Conservation (phyloP, 345 rosid species). For the Clausena lansium region DNA sequence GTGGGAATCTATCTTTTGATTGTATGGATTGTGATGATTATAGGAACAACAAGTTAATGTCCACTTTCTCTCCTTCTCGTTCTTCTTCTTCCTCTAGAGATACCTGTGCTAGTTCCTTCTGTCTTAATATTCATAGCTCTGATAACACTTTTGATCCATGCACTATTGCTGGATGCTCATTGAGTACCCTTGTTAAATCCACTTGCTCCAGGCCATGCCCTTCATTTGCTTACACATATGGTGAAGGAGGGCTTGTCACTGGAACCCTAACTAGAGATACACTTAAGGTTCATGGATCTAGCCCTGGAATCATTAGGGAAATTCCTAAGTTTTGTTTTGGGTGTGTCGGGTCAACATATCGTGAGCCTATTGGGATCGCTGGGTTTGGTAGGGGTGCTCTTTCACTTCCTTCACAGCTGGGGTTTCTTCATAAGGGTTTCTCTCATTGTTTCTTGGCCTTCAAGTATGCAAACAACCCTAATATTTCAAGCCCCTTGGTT, state of each 20-base stretch:
- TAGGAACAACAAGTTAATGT: slow-evolving; percentile 33
- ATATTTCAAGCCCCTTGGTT: slow-evolving; percentile 66
- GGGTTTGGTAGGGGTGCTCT: slow-evolving; percentile 88
- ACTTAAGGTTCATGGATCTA: slow-evolving; percentile 46
- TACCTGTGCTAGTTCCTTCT: slow-evolving; percentile 53
- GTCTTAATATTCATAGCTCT: slow-evolving; percentile 65
- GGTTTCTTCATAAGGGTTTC: slow-evolving; percentile 68
- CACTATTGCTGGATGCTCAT: slow-evolving; percentile 64
- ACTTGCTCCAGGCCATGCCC: slow-evolving; percentile 74
- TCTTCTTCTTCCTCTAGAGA: slow-evolving; percentile 63
- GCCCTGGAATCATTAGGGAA: slow-evolving; percentile 29
- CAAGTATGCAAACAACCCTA: slow-evolving; percentile 75
- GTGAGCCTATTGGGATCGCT: slow-evolving; percentile 75
- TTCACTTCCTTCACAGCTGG: slow-evolving; percentile 72
- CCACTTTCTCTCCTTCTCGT: slow-evolving; percentile 57
- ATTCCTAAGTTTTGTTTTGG: slow-evolving; percentile 66
- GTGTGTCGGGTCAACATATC: slow-evolving; percentile 64
- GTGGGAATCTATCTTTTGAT: slow-evolving; percentile 69
- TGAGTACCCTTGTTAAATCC: slow-evolving; percentile 50
- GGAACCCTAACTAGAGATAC: slow-evolving; percentile 68
- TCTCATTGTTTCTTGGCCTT: slow-evolving; percentile 84
- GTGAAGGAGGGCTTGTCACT: slow-evolving; percentile 61
- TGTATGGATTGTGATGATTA: slow-evolving; percentile 72
- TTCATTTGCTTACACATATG: slow-evolving; percentile 82
- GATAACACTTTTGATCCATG: slow-evolving; percentile 75